phyloP scores from a whole-genome alignment of 2,329 filamentous ascomycete species.

The Diaporthe citri region DNA sequence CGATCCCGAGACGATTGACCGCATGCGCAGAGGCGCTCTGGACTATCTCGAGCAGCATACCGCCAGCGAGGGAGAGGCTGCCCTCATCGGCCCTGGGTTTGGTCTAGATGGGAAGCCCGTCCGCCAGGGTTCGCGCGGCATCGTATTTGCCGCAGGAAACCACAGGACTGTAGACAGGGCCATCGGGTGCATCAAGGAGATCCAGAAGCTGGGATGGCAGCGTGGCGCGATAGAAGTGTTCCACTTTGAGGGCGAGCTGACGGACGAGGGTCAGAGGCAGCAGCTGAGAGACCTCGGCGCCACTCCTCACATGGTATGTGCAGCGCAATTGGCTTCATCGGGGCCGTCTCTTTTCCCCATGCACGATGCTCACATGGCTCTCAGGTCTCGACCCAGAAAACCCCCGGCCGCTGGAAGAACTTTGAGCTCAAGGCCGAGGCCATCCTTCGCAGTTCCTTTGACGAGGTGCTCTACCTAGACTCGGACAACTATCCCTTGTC shows the following conservation, averaged over 20 bases:
- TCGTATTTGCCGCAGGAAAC: conserved; percentile 39
- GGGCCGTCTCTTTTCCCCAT: too few relatives aligned
- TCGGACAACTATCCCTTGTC: conserved; percentile 40
- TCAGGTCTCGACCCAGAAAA: conserved; percentile 37
- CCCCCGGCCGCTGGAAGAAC: conserved; percentile 39
- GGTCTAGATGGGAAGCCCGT: conserved; percentile 11
- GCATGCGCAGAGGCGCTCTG: conserved; percentile 33
- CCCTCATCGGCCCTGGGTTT: conserved; percentile 35
- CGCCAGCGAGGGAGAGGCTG: conserved; percentile 9
- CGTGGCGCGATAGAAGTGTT: conserved; percentile 37
- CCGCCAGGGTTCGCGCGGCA: conserved; percentile 28
- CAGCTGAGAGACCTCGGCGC: conserved; percentile 34
- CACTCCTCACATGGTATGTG: conserved; percentile 32
- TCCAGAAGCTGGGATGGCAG: conserved; percentile 37
- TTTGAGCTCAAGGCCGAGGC: conserved; percentile 40
- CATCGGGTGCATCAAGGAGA: conserved; percentile 31
- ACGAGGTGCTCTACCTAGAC: conserved; percentile 41
- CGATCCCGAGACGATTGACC: conserved; percentile 6
- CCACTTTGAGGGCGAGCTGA: conserved; percentile 40
- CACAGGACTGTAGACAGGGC: conserved; percentile 35
- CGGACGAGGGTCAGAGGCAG: conserved; percentile 23
- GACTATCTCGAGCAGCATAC: conserved; percentile 31
- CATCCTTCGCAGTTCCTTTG: conserved; percentile 37
- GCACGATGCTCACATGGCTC: neutral
- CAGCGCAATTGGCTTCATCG: too few relatives aligned